phyloP scores from a whole-genome alignment of 257 asterid genomes.

The Vinca minor region DNA sequence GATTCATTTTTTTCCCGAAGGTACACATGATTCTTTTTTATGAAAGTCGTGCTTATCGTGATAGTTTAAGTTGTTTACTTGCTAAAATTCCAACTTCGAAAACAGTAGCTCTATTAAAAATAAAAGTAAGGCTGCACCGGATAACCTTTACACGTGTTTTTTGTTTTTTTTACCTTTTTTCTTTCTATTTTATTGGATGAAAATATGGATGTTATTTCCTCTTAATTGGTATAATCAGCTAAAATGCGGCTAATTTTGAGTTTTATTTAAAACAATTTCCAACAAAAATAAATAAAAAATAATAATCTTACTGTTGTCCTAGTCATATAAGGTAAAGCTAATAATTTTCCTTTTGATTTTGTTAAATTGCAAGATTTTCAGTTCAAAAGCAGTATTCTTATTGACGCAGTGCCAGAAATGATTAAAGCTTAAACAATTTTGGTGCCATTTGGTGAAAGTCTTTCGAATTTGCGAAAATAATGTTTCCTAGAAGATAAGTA shows the following conservation, averaged over 20 bases:
- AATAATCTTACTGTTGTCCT: background rate
- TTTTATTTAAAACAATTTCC: too few species aligned
- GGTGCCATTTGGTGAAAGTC: background rate
- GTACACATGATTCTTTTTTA: background rate
- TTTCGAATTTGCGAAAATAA: background rate
- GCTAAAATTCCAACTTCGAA: too few species aligned
- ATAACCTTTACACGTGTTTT: too few species aligned
- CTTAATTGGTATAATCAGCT: background rate
- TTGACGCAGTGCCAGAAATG: background rate
- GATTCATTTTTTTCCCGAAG: background rate
- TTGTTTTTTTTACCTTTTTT: too few species aligned
- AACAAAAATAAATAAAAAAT: too few species aligned
- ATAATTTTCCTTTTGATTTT: background rate
- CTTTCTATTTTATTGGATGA: background rate
- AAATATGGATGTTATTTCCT: background rate
- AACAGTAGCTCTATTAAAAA: too few species aligned
- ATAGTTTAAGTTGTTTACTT: too few species aligned
- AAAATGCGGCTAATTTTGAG: background rate
- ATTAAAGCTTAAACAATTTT: background rate
- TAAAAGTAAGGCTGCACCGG: too few species aligned
- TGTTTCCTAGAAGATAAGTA: too few species aligned
- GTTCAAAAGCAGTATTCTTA: background rate
- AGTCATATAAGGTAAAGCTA: background rate
- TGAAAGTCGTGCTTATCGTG: too few species aligned
- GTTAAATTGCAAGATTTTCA: background rate